Percentiles rank a stretch among this genome's conserved stretches.
Conservation (phyloP, 805 yeast species). For the Cyberlindnera suaveolens region DNA sequence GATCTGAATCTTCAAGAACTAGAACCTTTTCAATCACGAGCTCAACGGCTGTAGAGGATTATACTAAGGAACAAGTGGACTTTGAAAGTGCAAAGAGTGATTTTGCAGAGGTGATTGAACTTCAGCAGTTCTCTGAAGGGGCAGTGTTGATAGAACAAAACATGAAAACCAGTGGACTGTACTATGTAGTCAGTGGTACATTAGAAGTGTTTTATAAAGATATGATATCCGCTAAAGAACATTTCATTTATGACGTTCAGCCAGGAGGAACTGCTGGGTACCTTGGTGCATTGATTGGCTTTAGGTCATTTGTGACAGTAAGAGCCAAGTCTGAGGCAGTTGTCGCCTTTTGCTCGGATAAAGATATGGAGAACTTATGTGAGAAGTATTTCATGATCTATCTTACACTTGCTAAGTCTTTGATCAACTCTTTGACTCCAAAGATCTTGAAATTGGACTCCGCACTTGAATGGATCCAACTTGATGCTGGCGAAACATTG, state of each 20-base stretch:
- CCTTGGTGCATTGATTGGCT: slow-evolving; percentile 72
- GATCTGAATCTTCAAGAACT: neutral
- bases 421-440: slow-evolving; percentile 60
- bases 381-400: slow-evolving; percentile 75
- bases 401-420: slow-evolving; percentile 67
- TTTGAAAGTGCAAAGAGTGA: slow-evolving; percentile 48
- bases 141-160: slow-evolving; percentile 57
- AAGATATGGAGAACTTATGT: slow-evolving; percentile 54
- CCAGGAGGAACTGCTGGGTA: slow-evolving; percentile 88
- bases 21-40: slow-evolving; percentile 5
- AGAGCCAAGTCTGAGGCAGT: slow-evolving; percentile 55
- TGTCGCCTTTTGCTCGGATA: slow-evolving; percentile 65
- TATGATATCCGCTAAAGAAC: slow-evolving; percentile 25
- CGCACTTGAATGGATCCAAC: slow-evolving; percentile 92
- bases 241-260: slow-evolving; percentile 48
- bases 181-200: slow-evolving; percentile 72
- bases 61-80: slow-evolving; percentile 26
- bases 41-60: slow-evolving; percentile 7
- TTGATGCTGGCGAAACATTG: slow-evolving; percentile 77
- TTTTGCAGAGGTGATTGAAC: slow-evolving; percentile 53
- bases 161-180: slow-evolving; percentile 65
- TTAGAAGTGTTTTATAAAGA: slow-evolving; percentile 56
- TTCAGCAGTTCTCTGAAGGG: slow-evolving; percentile 48
- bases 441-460: slow-evolving; percentile 74
- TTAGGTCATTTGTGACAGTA: slow-evolving; percentile 69